These are phyloP conservation scores for Chiua virens DNA, from an alignment of 768 basidiomycete species.

Conservation along the genomic window DNA sequence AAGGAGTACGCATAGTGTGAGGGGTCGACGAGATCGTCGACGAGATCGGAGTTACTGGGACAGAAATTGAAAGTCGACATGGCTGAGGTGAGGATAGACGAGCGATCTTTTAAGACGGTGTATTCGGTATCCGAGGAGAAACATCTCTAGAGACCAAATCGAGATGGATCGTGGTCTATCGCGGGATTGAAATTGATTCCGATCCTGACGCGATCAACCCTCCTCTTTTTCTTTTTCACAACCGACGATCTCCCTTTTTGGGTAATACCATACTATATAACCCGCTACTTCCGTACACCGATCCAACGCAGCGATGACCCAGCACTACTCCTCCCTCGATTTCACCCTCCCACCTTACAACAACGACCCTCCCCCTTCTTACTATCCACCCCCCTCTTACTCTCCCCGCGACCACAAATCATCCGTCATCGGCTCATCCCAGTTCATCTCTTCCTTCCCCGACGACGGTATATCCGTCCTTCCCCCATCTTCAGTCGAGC, in stretches of 20 bases:
- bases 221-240: conserved; percentile 1
- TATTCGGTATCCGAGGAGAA: conserved; percentile 27
- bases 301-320: conserved; percentile 18
- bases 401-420: conserved; percentile 6
- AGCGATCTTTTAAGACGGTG: conserved; percentile 2
- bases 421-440: background rate
- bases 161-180: background rate
- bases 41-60: conserved; percentile 5
- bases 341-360: conserved; percentile 11
- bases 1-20: conserved; percentile 15
- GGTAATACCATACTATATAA: conserved; percentile 19
- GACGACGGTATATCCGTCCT: conserved; percentile 25
- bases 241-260: conserved; percentile 27
- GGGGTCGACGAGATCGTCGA: conserved; percentile 7
- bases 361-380: conserved; percentile 10
- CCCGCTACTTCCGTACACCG: background rate
- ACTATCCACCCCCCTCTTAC: background rate
- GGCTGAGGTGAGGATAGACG: background rate
- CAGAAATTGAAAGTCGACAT: conserved; percentile 9
- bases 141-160: background rate
- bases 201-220: conserved; percentile 26
- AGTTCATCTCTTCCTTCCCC: conserved; percentile 15
- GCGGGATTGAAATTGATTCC: conserved; percentile 26
- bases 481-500: conserved; percentile 8
- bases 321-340: conserved; percentile 14